A percentile compares a stretch with the other conserved stretches of the same genome.
Conservation (phyloP, 208 protist species). For the Histomonas meleagridis region DNA sequence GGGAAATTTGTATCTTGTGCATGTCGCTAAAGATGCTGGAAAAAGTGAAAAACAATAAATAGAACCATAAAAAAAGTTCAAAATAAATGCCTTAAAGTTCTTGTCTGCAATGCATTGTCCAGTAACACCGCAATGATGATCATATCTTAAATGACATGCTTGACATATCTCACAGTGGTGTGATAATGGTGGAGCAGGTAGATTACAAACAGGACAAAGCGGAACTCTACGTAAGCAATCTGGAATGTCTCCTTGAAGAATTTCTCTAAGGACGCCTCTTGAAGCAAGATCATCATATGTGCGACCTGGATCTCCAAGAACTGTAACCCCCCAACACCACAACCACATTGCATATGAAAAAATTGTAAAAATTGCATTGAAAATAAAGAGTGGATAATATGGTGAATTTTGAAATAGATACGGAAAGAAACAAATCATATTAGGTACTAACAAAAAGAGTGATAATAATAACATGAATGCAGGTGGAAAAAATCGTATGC, state of each 20-base stretch:
- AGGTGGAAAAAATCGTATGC: no score
- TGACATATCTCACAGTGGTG: not conserved
- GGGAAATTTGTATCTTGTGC: not conserved
- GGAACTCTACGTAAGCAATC: not conserved
- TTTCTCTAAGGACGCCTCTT: not conserved
- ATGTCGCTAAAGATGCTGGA: not conserved
- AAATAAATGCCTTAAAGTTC: not conserved
- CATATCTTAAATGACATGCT: not conserved
- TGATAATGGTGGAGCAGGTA: not conserved
- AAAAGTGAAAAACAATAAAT: not conserved
- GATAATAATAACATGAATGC: no score
- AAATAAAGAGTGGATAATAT: not conserved
- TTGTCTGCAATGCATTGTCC: not conserved
- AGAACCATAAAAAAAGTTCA: not conserved
- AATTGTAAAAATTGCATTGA: not conserved
- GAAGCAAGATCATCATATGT: not conserved
- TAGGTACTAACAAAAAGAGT: no score
- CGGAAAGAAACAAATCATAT: no score
- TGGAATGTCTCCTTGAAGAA: slow-evolving; percentile 17
- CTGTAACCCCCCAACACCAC: not conserved
- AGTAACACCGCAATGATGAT: slow-evolving; percentile 16
- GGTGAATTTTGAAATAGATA: not conserved
- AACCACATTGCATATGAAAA: not conserved
- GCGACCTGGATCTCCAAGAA: not conserved
- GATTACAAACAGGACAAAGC: not conserved